These are phyloP conservation scores for Aspergillus quadrilineatus DNA, from an alignment of 2,329 filamentous ascomycete species.

Conservation along the genomic window DNA sequence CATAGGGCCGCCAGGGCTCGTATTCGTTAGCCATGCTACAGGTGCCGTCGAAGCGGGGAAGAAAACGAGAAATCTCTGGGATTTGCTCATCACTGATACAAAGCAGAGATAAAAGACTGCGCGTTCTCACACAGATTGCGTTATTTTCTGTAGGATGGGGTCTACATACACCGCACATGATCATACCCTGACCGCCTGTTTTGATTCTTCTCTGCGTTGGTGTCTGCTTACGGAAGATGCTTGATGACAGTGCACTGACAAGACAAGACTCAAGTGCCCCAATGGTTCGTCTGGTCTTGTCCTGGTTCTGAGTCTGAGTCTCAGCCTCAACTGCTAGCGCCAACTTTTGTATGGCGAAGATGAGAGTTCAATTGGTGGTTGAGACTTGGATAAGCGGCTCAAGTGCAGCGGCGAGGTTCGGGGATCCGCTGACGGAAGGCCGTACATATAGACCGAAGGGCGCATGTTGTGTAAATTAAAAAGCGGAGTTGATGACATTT, in stretches of 20 bases:
- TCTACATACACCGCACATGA: not conserved
- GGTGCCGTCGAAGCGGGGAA: not conserved
- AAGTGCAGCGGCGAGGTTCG: not conserved
- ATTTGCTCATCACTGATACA: no score
- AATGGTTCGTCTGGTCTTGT: no score
- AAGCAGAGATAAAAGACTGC: no score
- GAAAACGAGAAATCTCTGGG: not conserved
- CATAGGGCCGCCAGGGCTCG: not conserved
- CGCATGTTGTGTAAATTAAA: no score
- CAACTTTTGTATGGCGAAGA: not conserved
- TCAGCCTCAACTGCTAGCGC: not conserved
- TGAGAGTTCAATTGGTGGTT: no score
- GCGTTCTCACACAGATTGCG: not conserved
- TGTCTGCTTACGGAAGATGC: not conserved
- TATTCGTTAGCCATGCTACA: not conserved
- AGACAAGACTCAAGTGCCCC: not conserved
- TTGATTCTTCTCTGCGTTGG: not conserved
- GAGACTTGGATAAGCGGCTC: not conserved
- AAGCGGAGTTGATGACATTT: no score
- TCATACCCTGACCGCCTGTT: not conserved
- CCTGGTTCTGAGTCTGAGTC: not conserved
- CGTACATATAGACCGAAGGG: no score
- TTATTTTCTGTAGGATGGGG: not conserved
- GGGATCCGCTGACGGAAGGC: not conserved
- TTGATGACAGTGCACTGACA: not conserved